Conservation (phyloP, 176 grass and related monocot genomes). For the Triticum monococcum region DNA sequence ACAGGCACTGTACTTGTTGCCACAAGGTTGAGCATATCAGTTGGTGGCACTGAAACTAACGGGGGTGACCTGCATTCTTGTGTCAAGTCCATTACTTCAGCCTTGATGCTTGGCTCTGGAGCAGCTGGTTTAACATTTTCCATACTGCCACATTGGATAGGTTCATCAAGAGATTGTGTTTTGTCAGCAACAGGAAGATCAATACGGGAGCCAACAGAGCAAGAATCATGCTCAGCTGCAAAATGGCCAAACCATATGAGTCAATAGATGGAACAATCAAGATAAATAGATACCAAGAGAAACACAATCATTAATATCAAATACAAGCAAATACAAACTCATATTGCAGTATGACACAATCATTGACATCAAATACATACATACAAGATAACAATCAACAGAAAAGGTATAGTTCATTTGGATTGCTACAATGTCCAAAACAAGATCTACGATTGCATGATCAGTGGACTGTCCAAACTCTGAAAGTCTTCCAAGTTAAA, state of each 20-base stretch:
- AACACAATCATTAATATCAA: neutral
- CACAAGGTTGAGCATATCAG: neutral
- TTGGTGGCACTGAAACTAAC: neutral
- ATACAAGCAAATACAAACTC: neutral
- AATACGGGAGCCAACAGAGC: conserved; percentile 10
- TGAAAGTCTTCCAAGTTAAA: conserved; percentile 6
- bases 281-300: neutral
- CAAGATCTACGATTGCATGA: neutral
- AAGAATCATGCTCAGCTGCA: conserved; percentile 30
- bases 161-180: conserved; percentile 17
- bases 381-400: neutral
- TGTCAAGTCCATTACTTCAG: conserved; percentile 5
- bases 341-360: conserved; percentile 1
- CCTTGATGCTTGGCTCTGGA: conserved; percentile 26
- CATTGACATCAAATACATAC: neutral
- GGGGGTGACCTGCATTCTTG: neutral
- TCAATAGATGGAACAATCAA: conserved; percentile 7
- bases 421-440: conserved; percentile 3
- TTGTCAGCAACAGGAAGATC: conserved; percentile 8
- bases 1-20: neutral
- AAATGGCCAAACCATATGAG: conserved; percentile 15
- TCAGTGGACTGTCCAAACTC: neutral
- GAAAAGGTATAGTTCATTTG: neutral
- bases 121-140: neutral
- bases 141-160: neutral